phyloP scores from a whole-genome alignment of 805 yeast genomes.

The Kazachstania africana region DNA sequence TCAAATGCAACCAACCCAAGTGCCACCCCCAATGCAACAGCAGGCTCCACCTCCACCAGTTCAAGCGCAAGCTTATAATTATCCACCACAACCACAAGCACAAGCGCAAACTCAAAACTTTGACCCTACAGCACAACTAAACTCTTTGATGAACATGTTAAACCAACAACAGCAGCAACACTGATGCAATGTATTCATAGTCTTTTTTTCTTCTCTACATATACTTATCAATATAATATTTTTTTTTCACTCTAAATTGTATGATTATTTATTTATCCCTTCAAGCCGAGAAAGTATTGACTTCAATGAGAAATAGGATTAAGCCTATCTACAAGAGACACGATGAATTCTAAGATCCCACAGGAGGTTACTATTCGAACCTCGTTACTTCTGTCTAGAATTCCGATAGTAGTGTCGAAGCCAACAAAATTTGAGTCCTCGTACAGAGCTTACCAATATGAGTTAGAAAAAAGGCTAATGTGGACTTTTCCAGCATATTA shows the following conservation, averaged over 20 bases:
- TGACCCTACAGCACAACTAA: conserved; percentile 31
- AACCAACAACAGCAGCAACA: conserved; percentile 25
- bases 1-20: conserved; percentile 11
- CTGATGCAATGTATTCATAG: conserved; percentile 6
- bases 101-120: conserved; percentile 13
- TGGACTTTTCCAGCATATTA: conserved; percentile 95
- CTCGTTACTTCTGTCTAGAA: conserved; percentile 61
- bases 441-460: conserved; percentile 74
- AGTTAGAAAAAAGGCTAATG: conserved; percentile 81
- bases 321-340: too few relatives aligned
- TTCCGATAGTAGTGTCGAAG: conserved; percentile 76
- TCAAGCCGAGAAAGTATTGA: too few relatives aligned
- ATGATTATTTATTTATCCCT: too few relatives aligned
- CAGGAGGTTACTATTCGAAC: conserved; percentile 23
- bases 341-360: too few relatives aligned
- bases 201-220: not conserved
- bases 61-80: conserved; percentile 13
- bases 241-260: too few relatives aligned
- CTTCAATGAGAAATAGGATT: too few relatives aligned
- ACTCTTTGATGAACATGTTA: conserved; percentile 32
- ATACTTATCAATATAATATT: too few relatives aligned
- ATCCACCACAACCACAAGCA: conserved; percentile 14
- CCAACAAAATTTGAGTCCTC: conserved; percentile 57
- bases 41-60: conserved; percentile 5
- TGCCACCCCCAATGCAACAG: not conserved